Percentiles rank a stretch among this genome's conserved stretches.
Evolutionary conservation across 106 monocot genomes (phyloP).

Genomic region (Dendrobium huoshanense): DNA sequence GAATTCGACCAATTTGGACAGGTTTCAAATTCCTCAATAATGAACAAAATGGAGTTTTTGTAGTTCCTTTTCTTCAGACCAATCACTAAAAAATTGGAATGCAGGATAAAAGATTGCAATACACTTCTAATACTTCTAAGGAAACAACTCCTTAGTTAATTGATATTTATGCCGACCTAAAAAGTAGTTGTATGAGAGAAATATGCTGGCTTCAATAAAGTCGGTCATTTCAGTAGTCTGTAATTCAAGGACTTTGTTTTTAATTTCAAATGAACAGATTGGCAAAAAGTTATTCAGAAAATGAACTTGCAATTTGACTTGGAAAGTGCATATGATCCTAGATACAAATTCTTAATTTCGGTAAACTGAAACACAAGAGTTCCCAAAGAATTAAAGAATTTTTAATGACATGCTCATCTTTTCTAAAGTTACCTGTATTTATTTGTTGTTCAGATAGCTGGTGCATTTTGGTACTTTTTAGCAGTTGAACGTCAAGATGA

Average conservation of each 20-base stretch:
- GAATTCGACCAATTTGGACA: too few relatives aligned
- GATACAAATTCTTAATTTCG: not conserved
- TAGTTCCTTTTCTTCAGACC: too few relatives aligned
- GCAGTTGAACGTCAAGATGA: slow-evolving; percentile 75
- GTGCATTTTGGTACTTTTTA: slow-evolving; percentile 89
- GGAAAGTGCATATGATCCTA: not conserved
- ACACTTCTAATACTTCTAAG: too few relatives aligned
- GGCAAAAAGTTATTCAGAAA: not conserved
- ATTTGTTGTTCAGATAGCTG: slow-evolving; percentile 55
- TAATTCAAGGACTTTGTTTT: not conserved
- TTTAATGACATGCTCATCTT: slow-evolving; percentile 2
- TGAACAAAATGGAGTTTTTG: too few relatives aligned
- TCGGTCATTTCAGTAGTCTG: not conserved
- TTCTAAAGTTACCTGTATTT: not conserved
- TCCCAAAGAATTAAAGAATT: not conserved
- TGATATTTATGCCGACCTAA: not conserved
- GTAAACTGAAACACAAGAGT: not conserved
- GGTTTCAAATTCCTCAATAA: too few relatives aligned
- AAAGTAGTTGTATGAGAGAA: not conserved
- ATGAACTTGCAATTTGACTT: not conserved
- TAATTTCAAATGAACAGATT: not conserved
- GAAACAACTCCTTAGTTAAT: not conserved
- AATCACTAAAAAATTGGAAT: too few relatives aligned
- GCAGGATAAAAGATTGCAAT: not conserved
- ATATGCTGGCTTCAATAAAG: not conserved